These are phyloP conservation scores for Porphyrellus sp. DNA, from an alignment of 1,284 basidiomycete genomes.

Conservation along the genomic window DNA sequence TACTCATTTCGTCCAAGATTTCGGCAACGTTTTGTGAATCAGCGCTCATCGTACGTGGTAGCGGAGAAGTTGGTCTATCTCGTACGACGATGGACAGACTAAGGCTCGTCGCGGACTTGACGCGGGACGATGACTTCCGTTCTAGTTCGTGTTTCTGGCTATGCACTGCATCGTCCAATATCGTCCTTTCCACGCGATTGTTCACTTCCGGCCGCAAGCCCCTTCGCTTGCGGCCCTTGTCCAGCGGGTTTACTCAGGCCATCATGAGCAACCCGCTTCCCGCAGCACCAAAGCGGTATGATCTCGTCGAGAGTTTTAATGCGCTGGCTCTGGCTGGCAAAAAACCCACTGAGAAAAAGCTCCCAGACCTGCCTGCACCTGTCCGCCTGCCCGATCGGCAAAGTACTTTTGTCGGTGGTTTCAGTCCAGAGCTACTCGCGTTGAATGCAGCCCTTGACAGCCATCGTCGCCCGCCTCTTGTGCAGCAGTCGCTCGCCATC, in stretches of 20 bases:
- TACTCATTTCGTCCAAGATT: slow-evolving; percentile 60
- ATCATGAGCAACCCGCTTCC: slow-evolving; percentile 27
- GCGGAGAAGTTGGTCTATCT: background rate
- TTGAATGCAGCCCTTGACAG: slow-evolving; percentile 13
- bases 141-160: slow-evolving; percentile 3
- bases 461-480: slow-evolving; percentile 10
- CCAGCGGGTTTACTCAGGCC: slow-evolving; percentile 1
- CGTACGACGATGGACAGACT: too few relatives aligned
- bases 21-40: slow-evolving; percentile 29
- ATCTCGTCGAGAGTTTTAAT: slow-evolving; percentile 41
- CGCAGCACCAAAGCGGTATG: slow-evolving; percentile 18
- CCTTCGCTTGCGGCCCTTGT: slow-evolving; percentile 16
- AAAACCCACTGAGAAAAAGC: slow-evolving; percentile 18
- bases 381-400: background rate
- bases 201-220: slow-evolving; percentile 8
- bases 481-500: background rate
- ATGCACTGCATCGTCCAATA: slow-evolving; percentile 10
- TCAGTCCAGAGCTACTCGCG: slow-evolving; percentile 20
- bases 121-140: background rate
- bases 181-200: slow-evolving; percentile 5
- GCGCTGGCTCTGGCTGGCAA: slow-evolving; percentile 35
- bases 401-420: slow-evolving; percentile 33
- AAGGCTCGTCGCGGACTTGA: slow-evolving; percentile 3
- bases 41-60: too few relatives aligned
- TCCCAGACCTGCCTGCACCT: slow-evolving; percentile 7